Conservation (phyloP, 164 flowering plant species). For the Cinnamomum micranthum region DNA sequence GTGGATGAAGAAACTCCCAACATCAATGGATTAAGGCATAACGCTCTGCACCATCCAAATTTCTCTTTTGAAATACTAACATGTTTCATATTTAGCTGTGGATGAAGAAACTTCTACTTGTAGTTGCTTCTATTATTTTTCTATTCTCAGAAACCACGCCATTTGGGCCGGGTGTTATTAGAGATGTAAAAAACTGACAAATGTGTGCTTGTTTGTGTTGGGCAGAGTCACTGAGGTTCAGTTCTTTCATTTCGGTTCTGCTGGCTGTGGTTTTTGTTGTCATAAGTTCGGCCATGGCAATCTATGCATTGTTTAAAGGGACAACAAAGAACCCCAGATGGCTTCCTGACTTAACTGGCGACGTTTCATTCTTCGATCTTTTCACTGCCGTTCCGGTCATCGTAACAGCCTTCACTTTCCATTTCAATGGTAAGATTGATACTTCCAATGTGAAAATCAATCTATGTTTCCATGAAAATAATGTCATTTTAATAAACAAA, state of each 20-base stretch:
- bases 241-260: slow-evolving; percentile 69
- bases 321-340: slow-evolving; percentile 46
- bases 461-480: neutral
- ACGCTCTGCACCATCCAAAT: too few relatives aligned
- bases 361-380: slow-evolving; percentile 61
- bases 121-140: too few relatives aligned
- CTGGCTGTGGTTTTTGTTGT: slow-evolving; percentile 84
- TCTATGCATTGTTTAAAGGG: slow-evolving; percentile 57
- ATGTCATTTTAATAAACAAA: too few relatives aligned
- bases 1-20: too few relatives aligned
- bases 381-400: slow-evolving; percentile 93
- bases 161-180: too few relatives aligned
- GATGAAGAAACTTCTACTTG: too few relatives aligned
- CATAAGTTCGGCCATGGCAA: slow-evolving; percentile 64
- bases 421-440: slow-evolving; percentile 73
- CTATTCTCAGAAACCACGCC: too few relatives aligned
- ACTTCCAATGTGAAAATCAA: neutral
- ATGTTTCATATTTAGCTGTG: too few relatives aligned
- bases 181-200: too few relatives aligned
- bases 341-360: slow-evolving; percentile 45
- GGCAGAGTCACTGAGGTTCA: slow-evolving; percentile 70
- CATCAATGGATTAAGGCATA: too few relatives aligned
- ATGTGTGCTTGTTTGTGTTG: neutral
- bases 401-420: slow-evolving; percentile 92
- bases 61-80: too few relatives aligned